Conservation (phyloP, 1,284 basidiomycete species). For the Puccinia coronata region DNA sequence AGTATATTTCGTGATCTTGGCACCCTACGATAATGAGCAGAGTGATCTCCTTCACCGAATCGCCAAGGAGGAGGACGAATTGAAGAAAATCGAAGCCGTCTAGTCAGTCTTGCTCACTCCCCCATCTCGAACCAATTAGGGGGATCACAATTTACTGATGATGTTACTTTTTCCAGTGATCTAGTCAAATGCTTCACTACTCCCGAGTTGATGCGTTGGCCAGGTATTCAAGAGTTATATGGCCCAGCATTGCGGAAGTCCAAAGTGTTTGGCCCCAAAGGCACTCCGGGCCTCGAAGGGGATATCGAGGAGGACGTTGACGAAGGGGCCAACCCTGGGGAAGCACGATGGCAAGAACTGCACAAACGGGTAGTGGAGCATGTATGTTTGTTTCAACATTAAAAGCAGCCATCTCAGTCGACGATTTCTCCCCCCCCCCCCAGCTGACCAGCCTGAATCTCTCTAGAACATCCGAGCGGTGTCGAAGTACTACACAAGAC, state of each 20-base stretch:
- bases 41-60: conserved; percentile 92
- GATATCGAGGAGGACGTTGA: conserved; percentile 55
- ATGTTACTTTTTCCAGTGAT: conserved; percentile 65
- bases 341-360: conserved; percentile 89
- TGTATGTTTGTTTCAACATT: conserved; percentile 63
- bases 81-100: conserved; percentile 79
- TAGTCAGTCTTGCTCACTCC: conserved; percentile 66
- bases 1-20: conserved; percentile 88
- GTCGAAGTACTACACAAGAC: conserved; percentile 89
- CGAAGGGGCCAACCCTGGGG: conserved; percentile 60
- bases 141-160: too few species aligned
- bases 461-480: conserved; percentile 90
- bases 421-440: neutral
- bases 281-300: conserved; percentile 52
- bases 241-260: conserved; percentile 78
- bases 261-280: conserved; percentile 68
- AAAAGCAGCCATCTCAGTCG: neutral
- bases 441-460: neutral
- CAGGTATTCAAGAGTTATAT: conserved; percentile 88
- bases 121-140: too few species aligned
- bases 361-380: conserved; percentile 97
- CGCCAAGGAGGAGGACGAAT: conserved; percentile 69
- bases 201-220: conserved; percentile 95
- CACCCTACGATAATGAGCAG: conserved; percentile 94
- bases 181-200: conserved; percentile 95